These are phyloP conservation scores for Zygosaccharomyces pseudobailii DNA, from an alignment of 1,139 yeast species.

Conservation along the genomic window DNA sequence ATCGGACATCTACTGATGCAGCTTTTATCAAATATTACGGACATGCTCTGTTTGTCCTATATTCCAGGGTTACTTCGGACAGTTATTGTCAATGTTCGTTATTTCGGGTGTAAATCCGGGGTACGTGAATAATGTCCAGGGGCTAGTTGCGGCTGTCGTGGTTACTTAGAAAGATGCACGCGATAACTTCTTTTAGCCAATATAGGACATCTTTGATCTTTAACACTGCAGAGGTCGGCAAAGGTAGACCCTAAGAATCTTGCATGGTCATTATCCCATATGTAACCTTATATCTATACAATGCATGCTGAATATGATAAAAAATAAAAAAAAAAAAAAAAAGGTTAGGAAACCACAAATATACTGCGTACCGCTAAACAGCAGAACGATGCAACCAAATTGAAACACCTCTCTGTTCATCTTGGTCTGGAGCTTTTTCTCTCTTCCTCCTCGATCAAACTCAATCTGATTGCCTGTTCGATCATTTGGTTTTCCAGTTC, in stretches of 20 bases:
- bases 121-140: neutral
- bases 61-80: neutral
- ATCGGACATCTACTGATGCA: neutral
- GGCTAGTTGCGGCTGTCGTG: no score
- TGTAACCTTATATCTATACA: conserved; percentile 1
- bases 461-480: conserved; percentile 74
- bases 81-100: neutral
- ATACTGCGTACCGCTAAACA: neutral
- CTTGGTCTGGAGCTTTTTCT: conserved; percentile 4
- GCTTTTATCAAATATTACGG: no score
- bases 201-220: no score
- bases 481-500: conserved; percentile 75
- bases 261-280: neutral
- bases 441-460: conserved; percentile 54
- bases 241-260: no score
- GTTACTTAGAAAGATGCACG: no score
- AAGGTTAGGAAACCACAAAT: neutral
- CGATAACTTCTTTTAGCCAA: no score
- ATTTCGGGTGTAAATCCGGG: neutral
- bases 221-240: no score
- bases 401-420: neutral
- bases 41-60: neutral
- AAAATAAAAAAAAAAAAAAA: neutral
- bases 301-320: neutral
- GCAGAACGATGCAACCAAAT: neutral